A percentile compares a stretch with the other conserved stretches of the same genome.
phyloP scores from a whole-genome alignment of 208 protist genomes.

The Lotmaria passim region DNA sequence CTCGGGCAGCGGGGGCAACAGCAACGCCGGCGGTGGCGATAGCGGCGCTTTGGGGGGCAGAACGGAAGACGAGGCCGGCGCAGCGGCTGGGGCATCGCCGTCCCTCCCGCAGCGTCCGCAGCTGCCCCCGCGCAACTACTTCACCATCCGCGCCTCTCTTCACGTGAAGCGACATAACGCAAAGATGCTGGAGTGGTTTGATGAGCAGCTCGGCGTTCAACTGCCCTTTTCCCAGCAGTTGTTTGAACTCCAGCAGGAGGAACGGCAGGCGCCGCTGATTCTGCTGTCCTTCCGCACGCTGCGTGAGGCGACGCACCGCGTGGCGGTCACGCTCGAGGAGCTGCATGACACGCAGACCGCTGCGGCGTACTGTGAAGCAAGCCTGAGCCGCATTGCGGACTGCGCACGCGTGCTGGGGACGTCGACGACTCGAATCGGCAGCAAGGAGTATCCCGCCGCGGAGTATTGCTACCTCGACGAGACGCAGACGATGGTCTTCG shows the following conservation, averaged over 20 bases:
- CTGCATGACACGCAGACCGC: slow-evolving; percentile 40
- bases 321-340: slow-evolving; percentile 78
- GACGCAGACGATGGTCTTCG: slow-evolving; percentile 48
- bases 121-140: slow-evolving; percentile 58
- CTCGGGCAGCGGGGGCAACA: not conserved
- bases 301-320: slow-evolving; percentile 62
- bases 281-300: slow-evolving; percentile 71
- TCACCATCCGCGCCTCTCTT: slow-evolving; percentile 55
- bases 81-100: slow-evolving; percentile 1
- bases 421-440: slow-evolving; percentile 65
- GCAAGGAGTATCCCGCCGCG: slow-evolving; percentile 50
- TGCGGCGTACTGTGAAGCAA: slow-evolving; percentile 68
- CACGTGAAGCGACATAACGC: slow-evolving; percentile 73
- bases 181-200: slow-evolving; percentile 78
- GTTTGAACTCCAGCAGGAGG: slow-evolving; percentile 73
- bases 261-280: slow-evolving; percentile 83
- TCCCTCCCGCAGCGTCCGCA: slow-evolving; percentile 22
- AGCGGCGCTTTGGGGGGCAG: not conserved
- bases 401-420: slow-evolving; percentile 63
- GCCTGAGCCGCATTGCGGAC: slow-evolving; percentile 61
- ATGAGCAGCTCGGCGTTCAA: slow-evolving; percentile 68
- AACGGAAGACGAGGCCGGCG: not conserved
- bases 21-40: not conserved
- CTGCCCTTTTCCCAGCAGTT: slow-evolving; percentile 77
- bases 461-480: slow-evolving; percentile 88